Evolutionary conservation across 164 flowering plant species (phyloP), one percentile per base, ranked within the genome.

Genomic region (Umbellularia californica): DNA sequence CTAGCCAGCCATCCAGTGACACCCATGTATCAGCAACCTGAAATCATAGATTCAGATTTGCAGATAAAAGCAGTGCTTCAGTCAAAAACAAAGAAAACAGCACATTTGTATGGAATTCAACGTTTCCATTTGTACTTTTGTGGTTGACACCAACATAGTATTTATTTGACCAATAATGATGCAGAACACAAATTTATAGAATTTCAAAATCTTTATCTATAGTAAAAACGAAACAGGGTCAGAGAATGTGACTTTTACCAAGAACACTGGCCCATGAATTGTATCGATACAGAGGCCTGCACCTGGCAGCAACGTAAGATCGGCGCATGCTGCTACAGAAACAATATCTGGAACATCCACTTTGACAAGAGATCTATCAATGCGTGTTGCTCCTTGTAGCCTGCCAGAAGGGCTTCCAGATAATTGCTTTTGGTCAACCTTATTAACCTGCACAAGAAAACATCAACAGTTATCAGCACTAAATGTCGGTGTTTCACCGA

Each of bases 11-110:
- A 79, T 95, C 98, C 70, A 92, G 76, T 70, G 89, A 83, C 77
- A 93, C 99, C 97, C 98, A 95, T 27, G 97, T 87, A 63, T 93
- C 99, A 63, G 97, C 95, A 77, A 95, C 90, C 98, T 95, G 84
- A 24, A 25, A 64, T 64, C 67, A 64, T 27, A 64, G 3, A 23
- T 23, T 15, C 60, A 55, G 60, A 55, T 15, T 55, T 15, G 60
- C 60, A 3, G 20, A 55, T 55, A n/a, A 20, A 55, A 64, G 25
- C 24, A 20, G 0, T 24, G 67, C 22, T 22, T 22, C n/a, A 4
- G 9, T 20, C 27, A 64, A 22, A 24, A 64, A 24, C 24, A 12
- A 22, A 64, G 67, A 20, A 11, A 64, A 24, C 12, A 14, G 47
- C 47, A 41, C 11, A 41, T 7, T 41, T 41, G 47, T 41, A 41